Evolutionary conservation across 805 yeast species (phyloP).

Genomic region (Kazachstania taianensis): DNA sequence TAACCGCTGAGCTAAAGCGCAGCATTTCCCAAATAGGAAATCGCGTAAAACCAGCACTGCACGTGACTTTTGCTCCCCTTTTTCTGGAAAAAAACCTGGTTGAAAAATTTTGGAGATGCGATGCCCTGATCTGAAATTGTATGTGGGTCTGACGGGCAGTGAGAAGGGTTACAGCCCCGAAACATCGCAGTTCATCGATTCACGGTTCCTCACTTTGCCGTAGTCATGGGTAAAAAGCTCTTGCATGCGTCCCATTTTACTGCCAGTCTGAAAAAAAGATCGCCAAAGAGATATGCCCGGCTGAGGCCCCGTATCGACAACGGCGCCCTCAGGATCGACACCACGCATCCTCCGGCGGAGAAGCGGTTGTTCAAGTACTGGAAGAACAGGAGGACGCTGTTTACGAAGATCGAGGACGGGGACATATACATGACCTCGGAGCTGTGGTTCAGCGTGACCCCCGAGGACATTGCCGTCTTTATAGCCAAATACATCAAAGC

Average conservation of each 20-base stretch:
- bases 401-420: conserved; percentile 57
- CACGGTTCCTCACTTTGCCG: too few relatives aligned
- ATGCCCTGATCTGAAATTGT: too few relatives aligned
- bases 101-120: too few relatives aligned
- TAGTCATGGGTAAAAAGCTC: conserved; percentile 12
- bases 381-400: conserved; percentile 50
- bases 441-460: conserved; percentile 83
- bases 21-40: too few relatives aligned
- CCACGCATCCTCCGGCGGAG: conserved; percentile 10
- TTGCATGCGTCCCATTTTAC: conserved; percentile 9
- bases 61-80: too few relatives aligned
- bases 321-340: conserved; percentile 13
- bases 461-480: conserved; percentile 60
- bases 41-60: too few relatives aligned
- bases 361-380: conserved; percentile 40
- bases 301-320: conserved; percentile 7
- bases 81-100: too few relatives aligned
- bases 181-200: too few relatives aligned
- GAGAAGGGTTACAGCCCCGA: too few relatives aligned
- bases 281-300: conserved; percentile 8
- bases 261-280: conserved; percentile 6
- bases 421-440: conserved; percentile 52
- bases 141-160: too few relatives aligned
- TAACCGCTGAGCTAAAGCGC: too few relatives aligned
- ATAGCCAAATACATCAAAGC: conserved; percentile 44